Base-by-base conservation (phyloP, 2,329 filamentous ascomycete genomes). In the Fusarium sp. region DNA sequence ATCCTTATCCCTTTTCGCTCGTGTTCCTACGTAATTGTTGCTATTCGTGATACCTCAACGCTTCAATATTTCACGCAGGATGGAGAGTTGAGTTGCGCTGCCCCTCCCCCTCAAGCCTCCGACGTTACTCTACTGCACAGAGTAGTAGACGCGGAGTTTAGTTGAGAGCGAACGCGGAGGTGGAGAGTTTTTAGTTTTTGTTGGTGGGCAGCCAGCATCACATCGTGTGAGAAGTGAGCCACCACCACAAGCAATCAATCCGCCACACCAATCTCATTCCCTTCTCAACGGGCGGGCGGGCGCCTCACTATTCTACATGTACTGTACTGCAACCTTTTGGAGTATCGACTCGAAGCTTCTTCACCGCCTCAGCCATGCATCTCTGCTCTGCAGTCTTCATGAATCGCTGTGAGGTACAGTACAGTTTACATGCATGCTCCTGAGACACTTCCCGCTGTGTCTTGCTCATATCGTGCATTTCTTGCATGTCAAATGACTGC, bases 331-430 rank as follows among this genome's bases (percentile, higher is more conserved):
- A 49, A 67, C 65, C 52, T 18, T 18, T 58, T 25, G 28, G 28
- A 25, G 45, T 30, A 30, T 31, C 18, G 28, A 54, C 57, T 43
- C 42, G 19, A 51, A 45, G 49, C 31, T 45, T 60, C 46, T 56
- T 69, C 66, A 69, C 66, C 66, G 66, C 66, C 66, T 69, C 65
- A 69, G 54, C 26, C 61, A 49, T 54, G 61, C 53, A 44, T 66
- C 37, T 69, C 54, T 68, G 60, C 34, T 66, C 21, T 54, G 55
- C 63, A 51, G 48, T 60, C 34, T 45, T 51, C 42, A 53, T 37
- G 46, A 67, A 42, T 62, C 64, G 63, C 30, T 49, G 41, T 65
- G 30, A 65, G 62, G 62, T 51, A 65, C 46, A 44, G 21, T 58
- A 45, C 54, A 41, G 39, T 63, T 37, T 43, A 63, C 52, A 65